Evolutionary conservation across 1,284 basidiomycete species (phyloP).

Genomic region (Kwoniella shivajii): DNA sequence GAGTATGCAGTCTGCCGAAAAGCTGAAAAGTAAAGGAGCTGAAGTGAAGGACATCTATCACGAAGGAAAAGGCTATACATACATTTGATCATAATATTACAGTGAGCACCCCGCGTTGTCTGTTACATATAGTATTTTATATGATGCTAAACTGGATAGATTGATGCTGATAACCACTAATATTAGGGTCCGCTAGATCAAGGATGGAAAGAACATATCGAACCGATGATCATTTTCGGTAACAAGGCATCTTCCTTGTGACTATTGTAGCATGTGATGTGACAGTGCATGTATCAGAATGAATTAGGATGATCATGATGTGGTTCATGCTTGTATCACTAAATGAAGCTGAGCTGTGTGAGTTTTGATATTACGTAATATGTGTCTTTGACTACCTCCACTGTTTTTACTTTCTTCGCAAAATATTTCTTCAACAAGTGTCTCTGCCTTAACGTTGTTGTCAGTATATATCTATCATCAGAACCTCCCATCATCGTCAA

Average conservation of each 20-base stretch:
- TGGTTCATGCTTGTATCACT: no score
- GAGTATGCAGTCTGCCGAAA: slow-evolving; percentile 12
- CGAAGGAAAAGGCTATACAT: slow-evolving; percentile 17
- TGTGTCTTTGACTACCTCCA: neutral
- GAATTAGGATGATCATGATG: no score
- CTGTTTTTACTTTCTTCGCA: slow-evolving; percentile 7
- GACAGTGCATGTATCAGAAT: no score
- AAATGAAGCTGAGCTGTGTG: no score
- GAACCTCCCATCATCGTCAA: no score
- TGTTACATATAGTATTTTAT: neutral
- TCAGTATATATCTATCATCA: no score
- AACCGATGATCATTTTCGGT: neutral
- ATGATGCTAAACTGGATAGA: no score
- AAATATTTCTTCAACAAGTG: slow-evolving; percentile 1
- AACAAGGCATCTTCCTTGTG: no score
- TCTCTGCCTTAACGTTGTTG: no score
- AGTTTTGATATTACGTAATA: neutral
- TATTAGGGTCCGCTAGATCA: neutral
- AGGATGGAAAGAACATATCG: neutral
- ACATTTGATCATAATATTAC: slow-evolving; percentile 26
- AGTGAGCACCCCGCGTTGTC: slow-evolving; percentile 13
- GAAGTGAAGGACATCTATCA: slow-evolving; percentile 15
- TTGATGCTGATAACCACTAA: no score
- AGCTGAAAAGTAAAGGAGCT: slow-evolving; percentile 18
- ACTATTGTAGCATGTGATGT: no score